Percentiles rank a stretch among this genome's conserved stretches.
These are phyloP conservation scores for Saccharomycopsis olivae DNA, from an alignment of 805 yeast species.

Conservation along the genomic window DNA sequence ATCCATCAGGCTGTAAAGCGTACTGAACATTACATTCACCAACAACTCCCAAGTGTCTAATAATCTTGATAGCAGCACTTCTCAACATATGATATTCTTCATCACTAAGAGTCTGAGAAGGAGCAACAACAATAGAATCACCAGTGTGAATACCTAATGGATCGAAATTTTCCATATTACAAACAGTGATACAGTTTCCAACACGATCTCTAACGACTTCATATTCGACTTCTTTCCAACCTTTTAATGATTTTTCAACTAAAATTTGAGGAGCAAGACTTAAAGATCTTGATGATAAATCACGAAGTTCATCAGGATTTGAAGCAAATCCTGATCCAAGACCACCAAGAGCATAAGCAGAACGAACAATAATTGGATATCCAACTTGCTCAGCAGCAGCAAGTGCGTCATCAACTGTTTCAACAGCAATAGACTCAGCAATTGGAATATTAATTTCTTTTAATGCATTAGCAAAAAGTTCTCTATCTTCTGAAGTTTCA, in stretches of 20 bases:
- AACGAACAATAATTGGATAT: constrained; percentile 93
- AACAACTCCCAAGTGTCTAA: constrained; percentile 95
- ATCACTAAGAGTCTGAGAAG: constrained; percentile 93
- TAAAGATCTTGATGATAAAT: constrained; percentile 81
- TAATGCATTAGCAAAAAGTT: constrained; percentile 86
- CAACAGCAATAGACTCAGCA: constrained; percentile 95
- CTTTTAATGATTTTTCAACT: constrained; percentile 94
- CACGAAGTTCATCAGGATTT: constrained; percentile 69
- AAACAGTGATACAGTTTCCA: constrained; percentile 95
- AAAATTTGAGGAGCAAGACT: constrained; percentile 89
- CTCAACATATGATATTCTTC: constrained; percentile 98
- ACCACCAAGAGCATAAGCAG: constrained; percentile 97
- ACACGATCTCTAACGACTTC: constrained; percentile 96
- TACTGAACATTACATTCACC: constrained; percentile 99
- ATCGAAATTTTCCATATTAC: constrained; percentile 98
- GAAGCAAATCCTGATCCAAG: constrained; percentile 95
- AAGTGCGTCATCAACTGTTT: constrained; percentile 84
- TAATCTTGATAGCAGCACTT: constrained; percentile 93
- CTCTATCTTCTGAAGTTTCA: constrained; percentile 97
- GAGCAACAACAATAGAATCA: constrained; percentile 98
- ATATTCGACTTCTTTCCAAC: constrained; percentile 98
- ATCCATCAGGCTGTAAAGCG: constrained; percentile 90
- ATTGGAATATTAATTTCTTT: constrained; percentile 93
- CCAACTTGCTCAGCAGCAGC: constrained; percentile 83
- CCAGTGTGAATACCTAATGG: constrained; percentile 98